A percentile compares a stretch with the other conserved stretches of the same genome.
Conservation (phyloP, 1,284 basidiomycete genomes). For the Paramarasmius palmivorus region DNA sequence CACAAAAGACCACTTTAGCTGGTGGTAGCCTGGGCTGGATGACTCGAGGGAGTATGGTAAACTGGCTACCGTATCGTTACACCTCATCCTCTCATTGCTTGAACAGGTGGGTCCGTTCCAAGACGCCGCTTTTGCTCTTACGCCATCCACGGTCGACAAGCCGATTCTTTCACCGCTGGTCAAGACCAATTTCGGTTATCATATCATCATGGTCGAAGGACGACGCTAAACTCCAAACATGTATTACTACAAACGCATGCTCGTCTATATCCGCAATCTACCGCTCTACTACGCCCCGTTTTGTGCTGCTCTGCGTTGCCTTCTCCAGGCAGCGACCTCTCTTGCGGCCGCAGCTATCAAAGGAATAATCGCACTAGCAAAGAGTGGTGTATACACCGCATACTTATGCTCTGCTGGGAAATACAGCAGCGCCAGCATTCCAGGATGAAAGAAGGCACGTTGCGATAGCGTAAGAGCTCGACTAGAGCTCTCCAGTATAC, state of each 20-base stretch:
- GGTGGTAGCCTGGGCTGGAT: constrained; percentile 86
- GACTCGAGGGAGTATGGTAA: constrained; percentile 79
- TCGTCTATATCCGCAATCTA: too few species aligned
- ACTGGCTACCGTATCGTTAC: background rate
- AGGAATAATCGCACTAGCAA: constrained; percentile 86
- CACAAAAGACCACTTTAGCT: constrained; percentile 42
- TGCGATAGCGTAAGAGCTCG: constrained; percentile 76
- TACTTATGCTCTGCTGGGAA: constrained; percentile 97
- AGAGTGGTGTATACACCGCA: constrained; percentile 91
- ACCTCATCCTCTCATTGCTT: background rate
- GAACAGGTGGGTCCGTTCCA: constrained; percentile 65
- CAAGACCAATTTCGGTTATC: constrained; percentile 84
- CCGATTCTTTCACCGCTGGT: constrained; percentile 70
- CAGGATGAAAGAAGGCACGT: constrained; percentile 94
- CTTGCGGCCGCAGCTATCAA: constrained; percentile 73
- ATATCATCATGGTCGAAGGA: constrained; percentile 87
- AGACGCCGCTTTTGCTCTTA: constrained; percentile 77
- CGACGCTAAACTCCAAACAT: constrained; percentile 44
- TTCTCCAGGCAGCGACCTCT: constrained; percentile 64
- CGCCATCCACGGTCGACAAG: constrained; percentile 78
- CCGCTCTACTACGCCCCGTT: too few species aligned
- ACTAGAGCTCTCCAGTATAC: constrained; percentile 62
- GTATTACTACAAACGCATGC: background rate
- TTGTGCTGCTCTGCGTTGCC: constrained; percentile 24
- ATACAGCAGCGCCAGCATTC: constrained; percentile 94